Evolutionary conservation across 2,329 filamentous ascomycete genomes (phyloP).

Genomic region (Diaporthe australafricana): DNA sequence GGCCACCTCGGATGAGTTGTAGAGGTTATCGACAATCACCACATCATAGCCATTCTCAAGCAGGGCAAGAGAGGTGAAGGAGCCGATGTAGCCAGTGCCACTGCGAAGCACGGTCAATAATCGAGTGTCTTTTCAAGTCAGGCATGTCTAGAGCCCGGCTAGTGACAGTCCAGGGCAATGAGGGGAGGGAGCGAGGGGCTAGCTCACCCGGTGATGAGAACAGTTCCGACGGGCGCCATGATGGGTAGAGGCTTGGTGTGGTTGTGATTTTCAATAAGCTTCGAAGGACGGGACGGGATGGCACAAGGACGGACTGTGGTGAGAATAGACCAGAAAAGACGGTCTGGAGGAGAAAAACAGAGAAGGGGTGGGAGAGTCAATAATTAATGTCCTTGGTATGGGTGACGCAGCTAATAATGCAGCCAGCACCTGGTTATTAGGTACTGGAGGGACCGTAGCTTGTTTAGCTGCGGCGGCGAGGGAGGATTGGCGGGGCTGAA

Average conservation of each 20-base stretch:
- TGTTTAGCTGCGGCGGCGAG: conserved; percentile 17
- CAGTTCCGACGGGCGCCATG: conserved; percentile 75
- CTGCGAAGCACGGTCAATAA: conserved; percentile 61
- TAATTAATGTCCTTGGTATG: neutral
- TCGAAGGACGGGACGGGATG: neutral
- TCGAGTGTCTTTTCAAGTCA: neutral
- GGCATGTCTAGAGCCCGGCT: conserved; percentile 5
- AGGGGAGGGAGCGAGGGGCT: conserved; percentile 29
- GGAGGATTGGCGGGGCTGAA: conserved; percentile 28
- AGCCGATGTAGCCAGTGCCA: conserved; percentile 99
- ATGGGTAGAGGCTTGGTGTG: conserved; percentile 19
- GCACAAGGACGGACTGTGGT: neutral
- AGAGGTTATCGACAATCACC: conserved; percentile 94
- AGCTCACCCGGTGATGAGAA: conserved; percentile 92
- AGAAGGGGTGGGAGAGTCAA: neutral
- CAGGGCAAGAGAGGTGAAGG: conserved; percentile 92
- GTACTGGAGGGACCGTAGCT: neutral
- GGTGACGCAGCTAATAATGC: neutral
- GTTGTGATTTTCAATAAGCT: neutral
- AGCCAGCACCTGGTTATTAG: neutral
- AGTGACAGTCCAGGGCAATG: conserved; percentile 28
- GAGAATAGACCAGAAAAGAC: neutral
- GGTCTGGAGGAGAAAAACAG: neutral
- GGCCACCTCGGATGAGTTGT: conserved; percentile 94
- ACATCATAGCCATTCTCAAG: conserved; percentile 96